phyloP scores from a whole-genome alignment of 129 eudicot genomes.

The Smallanthus sonchifolius region DNA sequence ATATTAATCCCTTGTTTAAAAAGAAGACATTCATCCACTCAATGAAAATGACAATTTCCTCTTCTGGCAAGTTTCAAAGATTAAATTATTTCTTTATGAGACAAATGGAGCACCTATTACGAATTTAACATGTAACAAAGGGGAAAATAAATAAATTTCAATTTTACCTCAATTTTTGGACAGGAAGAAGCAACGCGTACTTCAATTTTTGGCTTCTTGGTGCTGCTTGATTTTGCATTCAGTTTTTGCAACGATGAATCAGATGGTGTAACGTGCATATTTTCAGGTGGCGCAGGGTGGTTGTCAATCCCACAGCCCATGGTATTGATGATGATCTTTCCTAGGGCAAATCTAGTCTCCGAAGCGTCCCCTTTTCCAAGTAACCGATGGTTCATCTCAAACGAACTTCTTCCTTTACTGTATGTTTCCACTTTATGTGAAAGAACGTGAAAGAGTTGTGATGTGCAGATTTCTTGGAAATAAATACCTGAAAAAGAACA shows the following conservation, averaged over 20 bases:
- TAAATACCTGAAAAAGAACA: conserved; percentile 51
- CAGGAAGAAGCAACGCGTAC: neutral
- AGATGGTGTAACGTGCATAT: neutral
- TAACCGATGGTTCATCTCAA: conserved; percentile 40
- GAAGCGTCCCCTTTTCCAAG: conserved; percentile 44
- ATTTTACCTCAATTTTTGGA: conserved; percentile 9
- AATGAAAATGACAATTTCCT: too few relatives aligned
- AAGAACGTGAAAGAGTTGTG: conserved; percentile 33
- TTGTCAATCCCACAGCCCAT: conserved; percentile 30
- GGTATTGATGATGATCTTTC: conserved; percentile 68
- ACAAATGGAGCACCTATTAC: neutral
- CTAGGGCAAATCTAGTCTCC: conserved; percentile 67
- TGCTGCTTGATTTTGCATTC: conserved; percentile 12
- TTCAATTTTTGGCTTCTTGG: conserved; percentile 16
- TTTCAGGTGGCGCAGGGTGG: conserved; percentile 7
- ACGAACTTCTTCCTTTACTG: conserved; percentile 26
- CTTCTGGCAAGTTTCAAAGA: neutral
- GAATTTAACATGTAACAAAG: too few relatives aligned
- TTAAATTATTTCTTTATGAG: neutral
- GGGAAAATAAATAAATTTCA: neutral
- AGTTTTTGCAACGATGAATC: conserved; percentile 8
- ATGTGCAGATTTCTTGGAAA: conserved; percentile 38
- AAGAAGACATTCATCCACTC: too few relatives aligned
- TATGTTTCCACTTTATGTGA: conserved; percentile 6
- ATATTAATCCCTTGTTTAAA: too few relatives aligned